These are phyloP conservation scores for Thermomucor indicae-seudaticae DNA, from an alignment of 371 early-diverging fungal genomes.

Conservation along the genomic window DNA sequence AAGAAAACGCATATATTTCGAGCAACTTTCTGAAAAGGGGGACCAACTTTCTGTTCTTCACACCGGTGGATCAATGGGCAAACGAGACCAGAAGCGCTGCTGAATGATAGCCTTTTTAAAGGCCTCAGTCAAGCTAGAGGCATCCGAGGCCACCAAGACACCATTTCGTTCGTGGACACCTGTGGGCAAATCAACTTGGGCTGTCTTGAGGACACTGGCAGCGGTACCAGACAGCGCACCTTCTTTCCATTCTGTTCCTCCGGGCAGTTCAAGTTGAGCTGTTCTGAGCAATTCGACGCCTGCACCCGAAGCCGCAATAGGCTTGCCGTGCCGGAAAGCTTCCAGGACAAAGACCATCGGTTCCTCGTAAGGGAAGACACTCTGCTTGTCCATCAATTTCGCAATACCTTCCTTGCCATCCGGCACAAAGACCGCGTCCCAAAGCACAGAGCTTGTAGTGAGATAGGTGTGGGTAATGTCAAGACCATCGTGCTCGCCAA, in stretches of 20 bases:
- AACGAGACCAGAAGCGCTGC: slow-evolving; percentile 29
- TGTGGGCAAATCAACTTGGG: slow-evolving; percentile 1
- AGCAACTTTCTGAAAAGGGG: too few species aligned
- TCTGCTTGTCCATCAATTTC: slow-evolving; percentile 1
- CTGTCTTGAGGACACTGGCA: slow-evolving; percentile 10
- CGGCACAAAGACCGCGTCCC: slow-evolving; percentile 30
- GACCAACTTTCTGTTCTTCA: too few species aligned
- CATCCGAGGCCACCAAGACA: slow-evolving; percentile 5
- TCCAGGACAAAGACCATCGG: slow-evolving; percentile 24
- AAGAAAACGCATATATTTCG: too few species aligned
- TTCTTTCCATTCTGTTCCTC: slow-evolving; percentile 1
- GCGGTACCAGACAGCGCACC: slow-evolving; percentile 11
- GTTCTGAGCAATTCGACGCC: slow-evolving; percentile 16
- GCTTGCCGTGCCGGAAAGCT: slow-evolving; percentile 30
- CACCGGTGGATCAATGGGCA: slow-evolving; percentile 18
- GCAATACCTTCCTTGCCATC: slow-evolving; percentile 18
- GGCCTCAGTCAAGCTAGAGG: background rate
- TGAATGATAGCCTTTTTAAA: slow-evolving; percentile 17
- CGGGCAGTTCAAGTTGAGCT: slow-evolving; percentile 3
- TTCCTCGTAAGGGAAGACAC: slow-evolving; percentile 25
- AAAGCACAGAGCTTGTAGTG: slow-evolving; percentile 25
- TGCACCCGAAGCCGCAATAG: slow-evolving; percentile 22
- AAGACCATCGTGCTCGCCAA: slow-evolving; percentile 17
- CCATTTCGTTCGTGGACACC: slow-evolving; percentile 7
- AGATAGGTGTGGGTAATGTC: slow-evolving; percentile 18